Base-by-base conservation (phyloP, 345 rosid genomes). In the Boechera retrofracta region DNA sequence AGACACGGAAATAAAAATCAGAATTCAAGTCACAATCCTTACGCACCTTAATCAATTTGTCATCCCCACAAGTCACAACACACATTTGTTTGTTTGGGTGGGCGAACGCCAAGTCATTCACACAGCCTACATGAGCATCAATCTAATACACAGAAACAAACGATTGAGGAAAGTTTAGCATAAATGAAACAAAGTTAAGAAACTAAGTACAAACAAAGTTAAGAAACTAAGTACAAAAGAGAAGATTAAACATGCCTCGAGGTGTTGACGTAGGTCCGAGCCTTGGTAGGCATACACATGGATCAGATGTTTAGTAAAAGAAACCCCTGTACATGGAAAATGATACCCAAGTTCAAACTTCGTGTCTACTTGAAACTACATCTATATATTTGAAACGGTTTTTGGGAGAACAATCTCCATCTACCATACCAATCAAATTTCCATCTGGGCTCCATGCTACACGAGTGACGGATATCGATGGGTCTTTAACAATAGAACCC, bases 401-500 rank as follows among this genome's bases (percentile, higher is more conserved):
- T 53, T 69, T 33, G 16, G 10, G 31, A 73, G 58, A 13, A 10
- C 29, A 28, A 62, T 42, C 64, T 26, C 48, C 33, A 38, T 8
- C 6, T 57, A 61, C 62, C 84, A 61, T 83, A 91, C 97, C 94
- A 31, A 87, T 65, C 56, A 86, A 84, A 28, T 65, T 81, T 79
- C 92, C 95, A 79, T 90, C 92, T 21, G 87, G 88, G 82, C 91
- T 88, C 92, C 95, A 90, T n/a, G 83, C 83, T 53, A 88, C 87
- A 36, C 87, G 88, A 66, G 75, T 86, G 74, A 84, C 91, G 11
- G 95, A 88, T 48, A 90, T 69, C 0, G 75, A 71, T 53, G 80
- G 66, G 29, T 88, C 92, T 80, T 83, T 89, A 35, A 54, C 83
- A 36, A 82, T 66, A 42, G 84, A 48, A 65, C 87, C 82, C 90